Evolutionary conservation across 805 yeast genomes (phyloP).

Genomic region (Yamadazyma endophytica): DNA sequence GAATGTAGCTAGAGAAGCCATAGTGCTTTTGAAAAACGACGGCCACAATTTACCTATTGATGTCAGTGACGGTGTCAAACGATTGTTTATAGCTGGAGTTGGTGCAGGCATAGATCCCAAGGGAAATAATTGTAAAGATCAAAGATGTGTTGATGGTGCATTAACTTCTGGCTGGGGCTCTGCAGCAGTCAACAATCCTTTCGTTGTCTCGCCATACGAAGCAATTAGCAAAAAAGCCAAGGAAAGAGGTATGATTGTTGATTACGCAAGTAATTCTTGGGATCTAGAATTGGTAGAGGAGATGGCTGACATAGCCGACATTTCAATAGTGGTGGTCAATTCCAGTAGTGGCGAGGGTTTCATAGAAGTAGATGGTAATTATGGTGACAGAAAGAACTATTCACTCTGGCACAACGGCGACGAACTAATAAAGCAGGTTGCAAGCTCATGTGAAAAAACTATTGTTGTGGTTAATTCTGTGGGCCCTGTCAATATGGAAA

Average conservation of each 20-base stretch:
- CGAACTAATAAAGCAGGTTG: constrained; percentile 44
- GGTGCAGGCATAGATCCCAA: constrained; percentile 50
- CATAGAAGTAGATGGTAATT: constrained; percentile 53
- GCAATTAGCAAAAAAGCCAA: constrained; percentile 48
- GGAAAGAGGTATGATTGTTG: constrained; percentile 42
- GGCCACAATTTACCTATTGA: constrained; percentile 51
- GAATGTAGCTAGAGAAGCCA: constrained; percentile 54
- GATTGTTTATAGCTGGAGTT: constrained; percentile 45
- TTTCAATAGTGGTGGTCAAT: constrained; percentile 51
- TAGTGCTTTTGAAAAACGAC: constrained; percentile 51
- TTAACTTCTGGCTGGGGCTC: constrained; percentile 65
- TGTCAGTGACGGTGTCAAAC: constrained; percentile 36
- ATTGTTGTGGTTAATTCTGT: constrained; percentile 57
- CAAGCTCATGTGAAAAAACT: constrained; percentile 49
- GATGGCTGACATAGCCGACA: constrained; percentile 46
- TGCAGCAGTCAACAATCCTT: constrained; percentile 53
- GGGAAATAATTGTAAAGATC: constrained; percentile 54
- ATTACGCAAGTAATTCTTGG: constrained; percentile 43
- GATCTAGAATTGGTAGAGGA: constrained; percentile 41
- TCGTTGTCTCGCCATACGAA: constrained; percentile 55
- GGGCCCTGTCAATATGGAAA: constrained; percentile 58
- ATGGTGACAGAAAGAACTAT: constrained; percentile 53
- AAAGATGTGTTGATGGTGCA: constrained; percentile 49
- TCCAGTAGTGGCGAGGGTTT: constrained; percentile 60
- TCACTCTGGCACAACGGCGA: constrained; percentile 59